Evolutionary conservation across 2,329 filamentous ascomycete genomes (phyloP).

Genomic region (Tympanopsis confertula): DNA sequence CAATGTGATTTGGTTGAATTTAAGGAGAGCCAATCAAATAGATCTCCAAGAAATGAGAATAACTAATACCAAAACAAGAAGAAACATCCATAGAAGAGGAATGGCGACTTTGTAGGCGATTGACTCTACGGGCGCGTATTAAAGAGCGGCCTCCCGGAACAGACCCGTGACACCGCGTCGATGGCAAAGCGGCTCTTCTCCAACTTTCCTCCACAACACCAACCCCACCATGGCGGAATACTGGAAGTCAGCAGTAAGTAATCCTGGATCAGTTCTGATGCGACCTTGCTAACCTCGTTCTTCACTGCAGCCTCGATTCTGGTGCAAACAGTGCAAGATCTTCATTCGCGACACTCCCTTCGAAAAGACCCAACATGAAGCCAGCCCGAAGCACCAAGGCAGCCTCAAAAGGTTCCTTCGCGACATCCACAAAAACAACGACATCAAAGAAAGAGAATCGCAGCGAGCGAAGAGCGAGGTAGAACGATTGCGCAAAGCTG

Average conservation of each 20-base stretch:
- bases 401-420: background rate
- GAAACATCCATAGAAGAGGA: too few relatives aligned
- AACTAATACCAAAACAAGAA: too few relatives aligned
- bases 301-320: background rate
- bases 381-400: background rate
- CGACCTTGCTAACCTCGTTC: background rate
- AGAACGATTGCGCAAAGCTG: background rate
- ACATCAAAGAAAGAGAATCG: background rate
- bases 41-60: too few relatives aligned
- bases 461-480: background rate
- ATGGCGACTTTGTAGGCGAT: too few relatives aligned
- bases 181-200: too few relatives aligned
- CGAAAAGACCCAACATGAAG: constrained; percentile 1
- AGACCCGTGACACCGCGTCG: too few relatives aligned
- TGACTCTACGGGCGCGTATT: too few relatives aligned
- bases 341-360: background rate
- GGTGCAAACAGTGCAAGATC: constrained; percentile 1
- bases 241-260: constrained; percentile 1
- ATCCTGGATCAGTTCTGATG: background rate
- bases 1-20: too few relatives aligned
- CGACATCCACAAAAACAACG: background rate
- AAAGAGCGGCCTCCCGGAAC: too few relatives aligned
- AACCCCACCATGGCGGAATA: constrained; percentile 1
- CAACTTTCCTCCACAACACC: too few relatives aligned
- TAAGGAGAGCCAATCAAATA: too few relatives aligned